These are phyloP conservation scores for Rubroboletus pulcherrimus DNA, from an alignment of 768 basidiomycete genomes.

Conservation along the genomic window DNA sequence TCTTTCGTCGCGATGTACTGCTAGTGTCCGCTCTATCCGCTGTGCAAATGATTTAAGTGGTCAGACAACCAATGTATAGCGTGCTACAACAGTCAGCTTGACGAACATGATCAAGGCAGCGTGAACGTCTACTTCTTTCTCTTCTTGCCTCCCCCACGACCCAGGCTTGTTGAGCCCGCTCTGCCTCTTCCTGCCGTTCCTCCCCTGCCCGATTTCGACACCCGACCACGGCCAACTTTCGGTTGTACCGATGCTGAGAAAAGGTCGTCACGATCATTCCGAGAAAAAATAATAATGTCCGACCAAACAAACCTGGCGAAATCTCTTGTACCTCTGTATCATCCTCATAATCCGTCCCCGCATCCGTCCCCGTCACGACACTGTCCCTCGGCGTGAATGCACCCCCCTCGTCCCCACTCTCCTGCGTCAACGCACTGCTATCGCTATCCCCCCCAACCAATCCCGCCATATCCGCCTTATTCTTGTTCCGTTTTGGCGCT, in stretches of 20 bases:
- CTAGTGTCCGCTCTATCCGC: background rate
- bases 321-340: conserved; percentile 62
- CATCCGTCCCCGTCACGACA: conserved; percentile 68
- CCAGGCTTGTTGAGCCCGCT: conserved; percentile 19
- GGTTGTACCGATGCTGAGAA: conserved; percentile 17
- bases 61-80: background rate
- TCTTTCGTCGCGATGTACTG: conserved; percentile 4
- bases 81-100: background rate
- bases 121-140: conserved; percentile 28
- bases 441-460: conserved; percentile 81
- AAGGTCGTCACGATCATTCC: conserved; percentile 13
- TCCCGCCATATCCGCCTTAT: conserved; percentile 59
- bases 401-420: conserved; percentile 70
- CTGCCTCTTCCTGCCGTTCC: conserved; percentile 24
- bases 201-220: conserved; percentile 25
- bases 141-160: conserved; percentile 29
- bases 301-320: conserved; percentile 49
- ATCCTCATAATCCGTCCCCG: conserved; percentile 68
- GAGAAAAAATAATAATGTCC: background rate
- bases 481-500: conserved; percentile 44
- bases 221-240: conserved; percentile 24
- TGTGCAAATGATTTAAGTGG: conserved; percentile 4
- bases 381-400: conserved; percentile 62
- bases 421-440: conserved; percentile 78
- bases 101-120: background rate